phyloP scores from a whole-genome alignment of 2,329 filamentous ascomycete species.

The Botryosphaeria dothidea region DNA sequence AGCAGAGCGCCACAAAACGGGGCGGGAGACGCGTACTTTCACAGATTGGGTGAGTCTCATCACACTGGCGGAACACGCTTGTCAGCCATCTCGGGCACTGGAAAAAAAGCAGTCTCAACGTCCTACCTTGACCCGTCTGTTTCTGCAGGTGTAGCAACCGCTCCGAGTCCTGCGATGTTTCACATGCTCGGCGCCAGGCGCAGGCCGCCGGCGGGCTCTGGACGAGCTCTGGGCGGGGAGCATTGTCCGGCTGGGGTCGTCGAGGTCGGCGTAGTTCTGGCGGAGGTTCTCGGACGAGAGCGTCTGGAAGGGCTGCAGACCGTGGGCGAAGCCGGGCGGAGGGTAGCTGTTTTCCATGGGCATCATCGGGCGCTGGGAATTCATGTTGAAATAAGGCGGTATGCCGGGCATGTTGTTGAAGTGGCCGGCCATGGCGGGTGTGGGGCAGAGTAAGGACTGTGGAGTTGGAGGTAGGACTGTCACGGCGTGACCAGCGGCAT shows the following conservation, averaged over 20 bases:
- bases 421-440: slow-evolving; percentile 39
- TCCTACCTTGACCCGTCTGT: slow-evolving; percentile 74
- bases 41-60: slow-evolving; percentile 84
- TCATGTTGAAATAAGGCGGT: slow-evolving; percentile 35
- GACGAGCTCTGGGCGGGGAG: slow-evolving; percentile 26
- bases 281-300: slow-evolving; percentile 35
- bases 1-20: slow-evolving; percentile 3
- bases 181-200: slow-evolving; percentile 62
- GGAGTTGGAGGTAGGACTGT: not conserved
- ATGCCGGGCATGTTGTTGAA: slow-evolving; percentile 34
- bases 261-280: slow-evolving; percentile 37
- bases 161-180: slow-evolving; percentile 93
- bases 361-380: slow-evolving; percentile 34
- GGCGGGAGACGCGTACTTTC: slow-evolving; percentile 57
- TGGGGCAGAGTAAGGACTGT: slow-evolving; percentile 20
- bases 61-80: slow-evolving; percentile 62
- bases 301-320: slow-evolving; percentile 28
- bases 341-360: slow-evolving; percentile 29
- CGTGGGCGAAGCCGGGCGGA: slow-evolving; percentile 31
- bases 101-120: not conserved
- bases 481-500: slow-evolving; percentile 6
- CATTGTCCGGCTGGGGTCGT: slow-evolving; percentile 30
- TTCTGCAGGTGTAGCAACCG: slow-evolving; percentile 90
- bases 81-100: slow-evolving; percentile 17
- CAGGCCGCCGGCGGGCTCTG: slow-evolving; percentile 32